Conservation (phyloP, 2,329 filamentous ascomycete species). For the Trichoderma koningiopsis region DNA sequence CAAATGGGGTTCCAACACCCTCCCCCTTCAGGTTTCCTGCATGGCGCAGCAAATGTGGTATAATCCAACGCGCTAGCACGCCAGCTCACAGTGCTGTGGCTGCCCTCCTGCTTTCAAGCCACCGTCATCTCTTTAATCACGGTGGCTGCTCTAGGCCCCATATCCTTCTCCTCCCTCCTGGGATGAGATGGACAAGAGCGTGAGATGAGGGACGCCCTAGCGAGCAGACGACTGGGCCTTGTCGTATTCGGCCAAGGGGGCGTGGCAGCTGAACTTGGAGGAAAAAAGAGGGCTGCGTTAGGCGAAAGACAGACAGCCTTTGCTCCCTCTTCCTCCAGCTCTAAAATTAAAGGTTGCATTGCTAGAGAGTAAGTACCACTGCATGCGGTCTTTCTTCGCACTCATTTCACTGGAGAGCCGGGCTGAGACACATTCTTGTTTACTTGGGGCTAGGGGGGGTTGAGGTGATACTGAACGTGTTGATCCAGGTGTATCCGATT, state of each 20-base stretch:
- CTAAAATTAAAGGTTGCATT: background rate
- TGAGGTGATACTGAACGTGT: background rate
- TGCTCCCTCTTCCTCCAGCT: background rate
- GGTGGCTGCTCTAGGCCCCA: background rate
- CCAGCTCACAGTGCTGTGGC: conserved; percentile 19
- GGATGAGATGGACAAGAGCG: background rate
- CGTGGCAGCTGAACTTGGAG: conserved; percentile 7
- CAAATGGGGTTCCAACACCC: conserved; percentile 3
- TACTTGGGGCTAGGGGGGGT: background rate
- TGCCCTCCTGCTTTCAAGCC: conserved; percentile 18
- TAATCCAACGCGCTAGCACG: conserved; percentile 13
- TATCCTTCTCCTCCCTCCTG: background rate
- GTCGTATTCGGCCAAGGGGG: background rate
- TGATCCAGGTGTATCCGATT: background rate
- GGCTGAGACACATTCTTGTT: background rate
- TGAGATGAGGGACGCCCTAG: background rate
- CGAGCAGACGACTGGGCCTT: background rate
- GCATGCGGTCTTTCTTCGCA: background rate
- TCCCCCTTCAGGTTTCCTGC: conserved; percentile 16
- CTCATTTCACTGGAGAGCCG: background rate
- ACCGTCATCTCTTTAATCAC: conserved; percentile 20
- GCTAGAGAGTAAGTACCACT: background rate
- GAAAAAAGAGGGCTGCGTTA: background rate
- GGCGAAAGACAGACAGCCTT: background rate
- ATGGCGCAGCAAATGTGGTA: conserved; percentile 16